phyloP scores from a whole-genome alignment of 192 early-diverging fungal species.

The Obelidium mucronatum region DNA sequence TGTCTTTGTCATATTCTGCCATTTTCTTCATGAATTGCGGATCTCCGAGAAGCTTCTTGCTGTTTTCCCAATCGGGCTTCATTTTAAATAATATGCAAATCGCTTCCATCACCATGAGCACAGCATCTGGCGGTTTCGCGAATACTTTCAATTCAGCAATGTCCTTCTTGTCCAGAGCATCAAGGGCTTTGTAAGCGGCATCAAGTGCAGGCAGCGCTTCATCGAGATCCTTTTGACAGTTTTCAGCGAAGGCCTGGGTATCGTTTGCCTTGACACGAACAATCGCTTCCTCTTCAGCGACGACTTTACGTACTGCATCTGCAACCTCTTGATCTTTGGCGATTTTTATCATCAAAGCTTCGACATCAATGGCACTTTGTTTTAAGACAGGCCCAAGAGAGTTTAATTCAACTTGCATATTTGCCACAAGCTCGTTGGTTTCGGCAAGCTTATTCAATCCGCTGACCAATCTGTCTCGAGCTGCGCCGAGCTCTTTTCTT shows the following conservation, averaged over 20 bases:
- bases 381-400: constrained; percentile 60
- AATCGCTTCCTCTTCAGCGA: constrained; percentile 66
- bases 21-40: constrained; percentile 71
- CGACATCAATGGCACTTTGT: constrained; percentile 57
- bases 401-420: constrained; percentile 68
- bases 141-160: constrained; percentile 71
- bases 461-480: constrained; percentile 56
- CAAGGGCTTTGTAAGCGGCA: constrained; percentile 64
- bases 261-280: constrained; percentile 61
- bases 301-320: constrained; percentile 63
- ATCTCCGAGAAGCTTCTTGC: constrained; percentile 62
- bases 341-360: constrained; percentile 66
- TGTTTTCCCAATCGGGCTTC: constrained; percentile 69
- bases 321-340: constrained; percentile 71
- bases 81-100: constrained; percentile 69
- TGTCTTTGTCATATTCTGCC: constrained; percentile 68
- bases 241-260: constrained; percentile 62
- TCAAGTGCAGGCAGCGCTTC: constrained; percentile 65
- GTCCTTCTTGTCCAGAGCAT: constrained; percentile 66
- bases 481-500: constrained; percentile 58
- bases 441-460: constrained; percentile 65
- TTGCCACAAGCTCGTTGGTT: constrained; percentile 67
- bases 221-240: constrained; percentile 66
- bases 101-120: constrained; percentile 66
- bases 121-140: constrained; percentile 63